Base-by-base conservation (phyloP, 176 grass and related monocot species). In the Avena eriantha region DNA sequence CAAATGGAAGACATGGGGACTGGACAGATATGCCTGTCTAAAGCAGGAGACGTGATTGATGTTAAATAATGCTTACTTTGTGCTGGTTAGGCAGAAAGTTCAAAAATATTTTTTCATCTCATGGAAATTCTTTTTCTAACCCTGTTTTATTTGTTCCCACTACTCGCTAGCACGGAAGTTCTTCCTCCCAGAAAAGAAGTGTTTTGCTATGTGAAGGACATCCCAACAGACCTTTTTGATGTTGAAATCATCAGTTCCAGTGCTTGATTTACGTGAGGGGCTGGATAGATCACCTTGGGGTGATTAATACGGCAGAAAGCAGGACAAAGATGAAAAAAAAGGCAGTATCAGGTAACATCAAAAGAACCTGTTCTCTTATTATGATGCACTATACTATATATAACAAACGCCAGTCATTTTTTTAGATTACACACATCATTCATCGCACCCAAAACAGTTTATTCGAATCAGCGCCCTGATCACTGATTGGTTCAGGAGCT, bases 391-490 rank as follows among this genome's bases (percentile, higher is more conserved):
- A 76, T 76, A 53, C 47, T 76, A 33, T 59, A 76, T 58, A 80
- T 68, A 69, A 69, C 80, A 87, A 80, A 49, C 84, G 58, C 69
- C 31, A 59, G 57, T 51, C 49, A 74, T 7, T 49, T 7, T 49
- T 87, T 80, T 22, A 76, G 64, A 80, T 46, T 36, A 78, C 81
- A 87, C 81, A 81, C 75, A 80, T 79, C 76, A 87, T 91, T n/a
- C 36, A 73, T 29, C 76, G 49, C 19, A 55, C 56, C 31, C 24
- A 60, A 69, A 69, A 84, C 19, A n/a, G 49, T 35, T 90, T 84
- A 84, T 88, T 87, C 50, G 49, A 61, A 23, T 76, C 69, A 36
- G 36, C 18, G 1, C 80, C 7, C 29, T 41, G 59, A 51, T 43
- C n/a, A 10, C 12, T 71, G 71, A 17, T 33, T 10, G 16, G 66